Base-by-base conservation (phyloP, 73 alveolate genomes). In the Tetrahymena malaccensis region DNA sequence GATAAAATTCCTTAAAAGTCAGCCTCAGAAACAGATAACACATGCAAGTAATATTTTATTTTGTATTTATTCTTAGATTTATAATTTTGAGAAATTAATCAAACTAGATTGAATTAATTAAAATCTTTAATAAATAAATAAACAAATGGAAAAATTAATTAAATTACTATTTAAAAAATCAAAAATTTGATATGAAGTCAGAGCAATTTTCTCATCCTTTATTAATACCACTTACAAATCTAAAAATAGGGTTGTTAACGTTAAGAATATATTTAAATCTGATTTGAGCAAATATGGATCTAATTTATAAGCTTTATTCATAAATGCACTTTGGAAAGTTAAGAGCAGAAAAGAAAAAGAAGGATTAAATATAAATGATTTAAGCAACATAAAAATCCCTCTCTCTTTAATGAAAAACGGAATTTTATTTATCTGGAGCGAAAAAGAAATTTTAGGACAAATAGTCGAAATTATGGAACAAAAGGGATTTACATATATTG, bases 351-450 rank as follows among this genome's bases (percentile, higher is more conserved):
- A 70, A 70, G 89, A 70, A 70, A 70, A 70, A n/a, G 89, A 70
- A 27, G 89, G 89, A 70, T 70, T 27, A n/a, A 70, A 70, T 25
- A 70, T 70, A 22, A 70, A 70, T 70, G 89, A 70, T 8, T 31
- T 70, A 31, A 70, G 6, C 25, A 70, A 70, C 22, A 3, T 70
- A 27, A 70, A 70, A 70, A 27, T 70, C n/a, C 89, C 89, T 70
- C 89, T 70, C 37, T 70, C 89, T 70, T 25, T 70, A 25, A 25
- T 70, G 89, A 70, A 70, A 31, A 94, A 94, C 85, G 96, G 96
- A 70, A 94, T 94, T 31, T 10, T 94, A n/a, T 94, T 94, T 43
- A 94, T 94, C 27, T 94, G 96, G 96, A 85, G 95, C 40, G 96
- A 94, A 85, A 94, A 94, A 33, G 94, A 55, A 34, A 56, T 84